These are phyloP conservation scores for Chrysochromulina parva DNA, from an alignment of 78 protist species.

Conservation along the genomic window DNA sequence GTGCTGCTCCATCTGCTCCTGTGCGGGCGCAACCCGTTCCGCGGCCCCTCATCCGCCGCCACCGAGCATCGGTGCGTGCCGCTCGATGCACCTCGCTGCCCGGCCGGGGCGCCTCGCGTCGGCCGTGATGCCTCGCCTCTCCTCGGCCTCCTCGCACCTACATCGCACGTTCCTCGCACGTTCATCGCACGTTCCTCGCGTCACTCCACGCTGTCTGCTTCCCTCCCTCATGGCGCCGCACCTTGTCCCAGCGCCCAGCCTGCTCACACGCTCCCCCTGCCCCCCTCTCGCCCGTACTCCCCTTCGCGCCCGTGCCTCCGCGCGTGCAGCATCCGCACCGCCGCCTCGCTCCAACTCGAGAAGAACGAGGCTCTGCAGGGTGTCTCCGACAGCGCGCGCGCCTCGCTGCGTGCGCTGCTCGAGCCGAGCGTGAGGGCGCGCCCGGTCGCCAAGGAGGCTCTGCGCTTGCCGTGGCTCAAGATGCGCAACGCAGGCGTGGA, in stretches of 20 bases:
- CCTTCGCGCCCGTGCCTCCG: not conserved
- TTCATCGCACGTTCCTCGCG: no score
- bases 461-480: not conserved
- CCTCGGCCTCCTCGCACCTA: no score
- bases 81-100: not conserved
- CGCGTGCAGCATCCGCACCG: no score
- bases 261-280: not conserved
- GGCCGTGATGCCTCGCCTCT: no score
- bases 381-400: not conserved
- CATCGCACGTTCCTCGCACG: no score
- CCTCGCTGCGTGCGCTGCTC: not conserved
- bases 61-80: not conserved
- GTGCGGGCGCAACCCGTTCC: not conserved
- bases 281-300: not conserved
- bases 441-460: not conserved
- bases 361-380: not conserved
- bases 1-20: not conserved
- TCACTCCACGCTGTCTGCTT: no score
- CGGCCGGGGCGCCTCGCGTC: no score
- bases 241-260: not conserved
- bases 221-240: no score
- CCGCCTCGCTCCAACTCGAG: no score
- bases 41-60: not conserved
- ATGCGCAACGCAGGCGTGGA: not conserved
- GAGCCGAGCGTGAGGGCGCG: not conserved